A percentile compares a stretch with the other conserved stretches of the same genome.
Conservation (phyloP, 208 protist species). For the Crithidia acanthocephali region DNA sequence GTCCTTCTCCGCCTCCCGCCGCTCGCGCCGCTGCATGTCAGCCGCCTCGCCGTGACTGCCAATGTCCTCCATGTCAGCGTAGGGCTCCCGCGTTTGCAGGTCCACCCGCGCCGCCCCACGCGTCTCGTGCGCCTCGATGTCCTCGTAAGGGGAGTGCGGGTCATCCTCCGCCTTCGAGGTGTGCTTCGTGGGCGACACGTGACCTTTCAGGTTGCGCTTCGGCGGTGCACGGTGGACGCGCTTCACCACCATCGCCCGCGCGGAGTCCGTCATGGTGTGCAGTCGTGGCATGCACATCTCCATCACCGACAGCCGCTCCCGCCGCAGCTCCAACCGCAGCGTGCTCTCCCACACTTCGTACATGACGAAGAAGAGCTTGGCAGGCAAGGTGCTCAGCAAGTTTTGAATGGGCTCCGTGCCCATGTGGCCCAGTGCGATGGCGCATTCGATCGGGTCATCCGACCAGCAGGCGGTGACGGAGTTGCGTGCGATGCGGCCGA, state of each 20-base stretch:
- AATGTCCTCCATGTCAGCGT: neutral
- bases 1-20: no score
- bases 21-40: constrained; percentile 10
- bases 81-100: no score
- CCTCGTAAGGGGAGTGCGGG: no score
- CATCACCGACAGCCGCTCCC: constrained; percentile 47
- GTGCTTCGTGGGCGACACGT: neutral
- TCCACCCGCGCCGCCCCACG: no score
- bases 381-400: constrained; percentile 25
- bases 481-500: constrained; percentile 34
- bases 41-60: constrained; percentile 4
- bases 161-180: no score
- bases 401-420: constrained; percentile 48
- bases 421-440: constrained; percentile 35
- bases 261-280: constrained; percentile 45
- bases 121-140: no score
- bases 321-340: constrained; percentile 58
- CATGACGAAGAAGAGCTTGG: constrained; percentile 49
- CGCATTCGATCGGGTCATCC: constrained; percentile 50
- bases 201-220: neutral
- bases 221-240: constrained; percentile 9
- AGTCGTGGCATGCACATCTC: constrained; percentile 44
- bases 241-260: constrained; percentile 35
- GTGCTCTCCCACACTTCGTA: constrained; percentile 70
- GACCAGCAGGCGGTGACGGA: constrained; percentile 52